Base-by-base conservation (phyloP, 2,329 filamentous ascomycete species). In the Coniochaeta prunicola region DNA sequence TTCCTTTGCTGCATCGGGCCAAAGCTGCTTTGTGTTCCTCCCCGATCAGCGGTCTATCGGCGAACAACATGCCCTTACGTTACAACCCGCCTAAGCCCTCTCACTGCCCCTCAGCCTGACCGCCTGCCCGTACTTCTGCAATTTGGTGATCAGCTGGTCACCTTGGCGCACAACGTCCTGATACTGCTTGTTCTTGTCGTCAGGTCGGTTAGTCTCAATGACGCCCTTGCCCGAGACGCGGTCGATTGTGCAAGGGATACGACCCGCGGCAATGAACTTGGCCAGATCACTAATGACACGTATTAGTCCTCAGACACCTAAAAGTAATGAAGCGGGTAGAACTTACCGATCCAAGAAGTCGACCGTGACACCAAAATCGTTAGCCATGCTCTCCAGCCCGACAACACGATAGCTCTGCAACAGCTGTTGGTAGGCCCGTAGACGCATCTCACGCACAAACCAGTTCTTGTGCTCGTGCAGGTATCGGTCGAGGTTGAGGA, bases 111-210 rank as follows among this genome's bases (percentile, higher is more conserved):
- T 86, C 76, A 99, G 80, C 70, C 94, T 85, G 64, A 99, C 94
- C 2, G 94, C 90, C 76, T 99, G 94, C 50, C 94, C 94, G 74
- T 99, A 99, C 82, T 99, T 99, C 78, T 99, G 94, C 66, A 99
- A 80, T 82, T 99, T 99, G 60, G 94, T 99, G 73, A 99, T 97
- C 63, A 99, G 82, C 76, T 96, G 90, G 74, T 99, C 94, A 33
- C 94, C 94, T 73, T 97, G 94, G 78, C 94, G 94, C 62, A 99
- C 92, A 38, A 97, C 92, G 68, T 99, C 94, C 68, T 92, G 90
- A 76, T 99, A 99, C 78, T 99, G 94, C 83, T 96, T 97, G 82
- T 97, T 97, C 87, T 99, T 99, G 79, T 96, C 92, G 72, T 97
- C 94, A 9, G 93, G 92, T 58, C 94, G 85, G 78, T 97, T 97